phyloP scores from a whole-genome alignment of 495 filamentous ascomycete species.

The Opeltia flavorubescens region DNA sequence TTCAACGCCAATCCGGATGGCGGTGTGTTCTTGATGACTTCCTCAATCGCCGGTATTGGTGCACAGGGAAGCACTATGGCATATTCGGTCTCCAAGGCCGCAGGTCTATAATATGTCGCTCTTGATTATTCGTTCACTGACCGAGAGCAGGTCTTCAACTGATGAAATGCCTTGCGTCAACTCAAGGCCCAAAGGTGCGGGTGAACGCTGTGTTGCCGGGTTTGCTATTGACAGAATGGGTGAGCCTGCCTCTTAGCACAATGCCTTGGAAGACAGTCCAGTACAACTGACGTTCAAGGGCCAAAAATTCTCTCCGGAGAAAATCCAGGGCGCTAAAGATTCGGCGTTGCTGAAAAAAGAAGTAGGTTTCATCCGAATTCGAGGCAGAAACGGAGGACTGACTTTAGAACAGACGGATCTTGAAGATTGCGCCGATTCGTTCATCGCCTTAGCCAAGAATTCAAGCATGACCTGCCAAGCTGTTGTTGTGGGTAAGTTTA shows the following conservation, averaged over 20 bases:
- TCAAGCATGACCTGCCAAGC: constrained; percentile 42
- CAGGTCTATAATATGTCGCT: constrained; percentile 22
- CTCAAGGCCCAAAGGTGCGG: constrained; percentile 49
- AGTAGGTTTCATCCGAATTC: constrained; percentile 17
- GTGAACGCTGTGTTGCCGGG: constrained; percentile 57
- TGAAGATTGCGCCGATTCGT: constrained; percentile 41
- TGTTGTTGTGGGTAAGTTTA: constrained; percentile 35
- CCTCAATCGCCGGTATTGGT: constrained; percentile 42
- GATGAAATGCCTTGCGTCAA: constrained; percentile 57
- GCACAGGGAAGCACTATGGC: constrained; percentile 45
- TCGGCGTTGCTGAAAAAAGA: constrained; percentile 29
- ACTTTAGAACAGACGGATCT: constrained; percentile 30
- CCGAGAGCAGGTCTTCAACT: constrained; percentile 35
- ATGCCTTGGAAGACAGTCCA: not conserved
- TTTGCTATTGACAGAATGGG: constrained; percentile 61
- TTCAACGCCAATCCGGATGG: constrained; percentile 58
- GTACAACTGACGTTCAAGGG: constrained; percentile 21
- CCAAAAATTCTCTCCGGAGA: constrained; percentile 28
- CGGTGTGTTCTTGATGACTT: constrained; percentile 54
- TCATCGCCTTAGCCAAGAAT: constrained; percentile 38
- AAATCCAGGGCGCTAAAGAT: constrained; percentile 23
- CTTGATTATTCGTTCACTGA: not conserved
- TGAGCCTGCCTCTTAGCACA: constrained; percentile 15
- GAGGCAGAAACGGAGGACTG: not conserved
- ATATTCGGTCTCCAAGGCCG: constrained; percentile 54